Percentiles rank a stretch among this genome's conserved stretches.
phyloP scores from a whole-genome alignment of 345 rosid species.

The Cardamine occulta region DNA sequence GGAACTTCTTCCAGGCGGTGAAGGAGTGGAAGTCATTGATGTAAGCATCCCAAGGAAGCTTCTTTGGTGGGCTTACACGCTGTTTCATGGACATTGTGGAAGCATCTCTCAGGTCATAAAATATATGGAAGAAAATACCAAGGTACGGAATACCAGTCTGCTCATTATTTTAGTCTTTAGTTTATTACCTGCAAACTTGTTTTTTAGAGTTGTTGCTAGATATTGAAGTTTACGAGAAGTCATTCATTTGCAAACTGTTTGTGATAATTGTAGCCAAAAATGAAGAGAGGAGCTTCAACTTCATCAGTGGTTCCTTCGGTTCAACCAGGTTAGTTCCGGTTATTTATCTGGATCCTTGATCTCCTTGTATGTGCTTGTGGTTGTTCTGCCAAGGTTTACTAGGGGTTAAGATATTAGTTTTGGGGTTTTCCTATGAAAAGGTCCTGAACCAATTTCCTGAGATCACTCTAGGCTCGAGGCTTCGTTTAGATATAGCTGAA shows the following conservation, averaged over 20 bases:
- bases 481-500: neutral
- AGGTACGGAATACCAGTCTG: constrained; percentile 55
- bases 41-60: constrained; percentile 90
- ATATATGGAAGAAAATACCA: constrained; percentile 84
- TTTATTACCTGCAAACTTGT: constrained; percentile 23
- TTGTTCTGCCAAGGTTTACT: constrained; percentile 16
- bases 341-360: neutral
- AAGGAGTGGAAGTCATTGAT: constrained; percentile 83
- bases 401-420: neutral
- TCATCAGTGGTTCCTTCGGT: constrained; percentile 42
- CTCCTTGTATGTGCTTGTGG: constrained; percentile 19
- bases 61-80: constrained; percentile 87
- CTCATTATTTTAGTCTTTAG: neutral
- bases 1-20: constrained; percentile 53
- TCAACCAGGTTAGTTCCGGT: constrained; percentile 60
- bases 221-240: constrained; percentile 15
- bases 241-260: constrained; percentile 6
- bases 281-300: constrained; percentile 69
- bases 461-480: neutral
- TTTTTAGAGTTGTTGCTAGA: constrained; percentile 11
- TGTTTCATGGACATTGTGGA: constrained; percentile 74
- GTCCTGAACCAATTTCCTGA: neutral
- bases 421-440: neutral
- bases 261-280: constrained; percentile 60
- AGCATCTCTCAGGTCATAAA: constrained; percentile 77